Evolutionary conservation across 768 basidiomycete species (phyloP).

Genomic region (Tylopilus plumbeoviolaceoides): DNA sequence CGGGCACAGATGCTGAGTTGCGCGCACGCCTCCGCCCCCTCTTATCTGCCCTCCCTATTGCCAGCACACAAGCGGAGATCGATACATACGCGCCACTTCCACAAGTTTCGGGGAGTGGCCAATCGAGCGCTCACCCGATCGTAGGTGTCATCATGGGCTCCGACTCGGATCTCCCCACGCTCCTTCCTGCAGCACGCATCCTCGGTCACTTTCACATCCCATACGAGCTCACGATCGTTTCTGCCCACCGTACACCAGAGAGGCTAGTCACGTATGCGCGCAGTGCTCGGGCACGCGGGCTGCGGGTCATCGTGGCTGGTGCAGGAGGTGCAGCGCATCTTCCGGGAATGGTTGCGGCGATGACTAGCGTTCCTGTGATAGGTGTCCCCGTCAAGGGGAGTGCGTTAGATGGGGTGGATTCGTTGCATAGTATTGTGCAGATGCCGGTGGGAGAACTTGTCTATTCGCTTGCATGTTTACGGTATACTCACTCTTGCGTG

Average conservation of each 20-base stretch:
- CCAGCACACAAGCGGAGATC: conserved; percentile 40
- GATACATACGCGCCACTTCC: conserved; percentile 48
- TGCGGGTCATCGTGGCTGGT: conserved; percentile 83
- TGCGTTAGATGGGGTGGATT: conserved; percentile 91
- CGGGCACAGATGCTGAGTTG: conserved; percentile 72
- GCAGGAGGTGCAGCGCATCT: conserved; percentile 99
- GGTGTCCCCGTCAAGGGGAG: conserved; percentile 98
- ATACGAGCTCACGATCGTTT: conserved; percentile 93
- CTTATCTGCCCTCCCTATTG: conserved; percentile 55
- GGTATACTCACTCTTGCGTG: neutral
- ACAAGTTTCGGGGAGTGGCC: conserved; percentile 42
- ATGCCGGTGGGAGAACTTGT: conserved; percentile 75
- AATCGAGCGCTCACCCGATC: conserved; percentile 66
- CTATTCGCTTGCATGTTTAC: neutral
- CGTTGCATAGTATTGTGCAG: conserved; percentile 96
- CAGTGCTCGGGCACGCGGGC: conserved; percentile 60
- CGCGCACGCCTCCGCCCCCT: conserved; percentile 67
- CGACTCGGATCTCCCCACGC: conserved; percentile 93
- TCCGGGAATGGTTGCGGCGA: conserved; percentile 96
- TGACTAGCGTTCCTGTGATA: conserved; percentile 89
- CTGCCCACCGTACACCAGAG: conserved; percentile 92
- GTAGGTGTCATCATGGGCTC: conserved; percentile 98
- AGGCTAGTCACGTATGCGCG: conserved; percentile 80
- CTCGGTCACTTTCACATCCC: conserved; percentile 80
- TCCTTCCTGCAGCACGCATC: conserved; percentile 84